phyloP scores from a whole-genome alignment of 306 rosid genomes.

The Chamaecrista fasciculata region DNA sequence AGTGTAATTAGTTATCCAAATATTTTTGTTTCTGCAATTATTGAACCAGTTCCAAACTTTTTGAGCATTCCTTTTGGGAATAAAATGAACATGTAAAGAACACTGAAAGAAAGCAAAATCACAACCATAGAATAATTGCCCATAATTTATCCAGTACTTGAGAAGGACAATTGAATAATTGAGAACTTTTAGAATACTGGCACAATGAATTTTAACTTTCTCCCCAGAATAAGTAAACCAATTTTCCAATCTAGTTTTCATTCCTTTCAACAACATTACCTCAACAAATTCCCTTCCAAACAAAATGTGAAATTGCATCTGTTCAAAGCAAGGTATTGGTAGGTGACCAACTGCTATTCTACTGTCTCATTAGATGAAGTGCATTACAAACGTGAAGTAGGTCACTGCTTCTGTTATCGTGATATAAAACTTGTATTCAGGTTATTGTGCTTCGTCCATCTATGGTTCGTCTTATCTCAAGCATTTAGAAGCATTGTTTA shows the following conservation, averaged over 20 bases:
- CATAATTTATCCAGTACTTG: no score
- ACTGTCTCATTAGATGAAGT: constrained; percentile 8
- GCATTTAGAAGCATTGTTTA: constrained; percentile 2
- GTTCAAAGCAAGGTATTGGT: not conserved
- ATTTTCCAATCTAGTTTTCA: not conserved
- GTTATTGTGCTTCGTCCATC: constrained; percentile 8
- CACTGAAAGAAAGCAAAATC: not conserved
- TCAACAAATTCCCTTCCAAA: not conserved
- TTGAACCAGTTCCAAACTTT: not conserved
- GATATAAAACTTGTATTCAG: constrained; percentile 12
- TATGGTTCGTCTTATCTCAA: constrained; percentile 9
- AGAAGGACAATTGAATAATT: not conserved
- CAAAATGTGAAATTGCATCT: not conserved
- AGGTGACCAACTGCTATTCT: not conserved
- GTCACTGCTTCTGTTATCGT: constrained; percentile 7
- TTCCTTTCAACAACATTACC: not conserved
- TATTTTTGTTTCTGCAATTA: not conserved
- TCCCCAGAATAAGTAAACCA: not conserved
- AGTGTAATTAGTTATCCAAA: not conserved
- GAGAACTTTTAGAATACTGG: not conserved
- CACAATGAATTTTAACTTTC: not conserved
- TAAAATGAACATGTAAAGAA: not conserved
- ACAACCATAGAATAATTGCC: not conserved
- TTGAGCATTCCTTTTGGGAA: not conserved
- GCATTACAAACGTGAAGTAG: constrained; percentile 1